These are phyloP conservation scores for Aureobasidium sp. DNA, from an alignment of 2,329 filamentous ascomycete species.

Conservation along the genomic window DNA sequence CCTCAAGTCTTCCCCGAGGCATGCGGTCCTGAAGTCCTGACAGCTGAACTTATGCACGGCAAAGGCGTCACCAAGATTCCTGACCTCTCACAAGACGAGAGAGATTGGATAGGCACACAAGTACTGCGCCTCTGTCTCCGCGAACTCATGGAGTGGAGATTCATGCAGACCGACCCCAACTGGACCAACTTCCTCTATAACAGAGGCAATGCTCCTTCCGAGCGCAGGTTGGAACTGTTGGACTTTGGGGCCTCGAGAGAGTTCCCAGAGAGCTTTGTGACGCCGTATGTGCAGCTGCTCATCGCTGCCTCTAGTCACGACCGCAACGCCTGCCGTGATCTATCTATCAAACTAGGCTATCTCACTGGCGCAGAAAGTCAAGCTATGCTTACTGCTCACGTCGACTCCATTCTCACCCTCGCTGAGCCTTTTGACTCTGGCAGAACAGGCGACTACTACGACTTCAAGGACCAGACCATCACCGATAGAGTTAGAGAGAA, in stretches of 20 bases:
- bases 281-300: constrained; percentile 69
- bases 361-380: constrained; percentile 81
- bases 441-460: constrained; percentile 71
- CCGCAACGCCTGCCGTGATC: constrained; percentile 49
- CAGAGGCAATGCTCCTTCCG: background rate
- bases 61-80: constrained; percentile 70
- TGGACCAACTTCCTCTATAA: constrained; percentile 91
- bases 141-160: constrained; percentile 88
- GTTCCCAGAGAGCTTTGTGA: constrained; percentile 71
- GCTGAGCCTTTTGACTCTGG: constrained; percentile 72
- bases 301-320: constrained; percentile 69
- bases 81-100: constrained; percentile 68
- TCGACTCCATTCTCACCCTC: constrained; percentile 78
- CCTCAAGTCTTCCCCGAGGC: constrained; percentile 71
- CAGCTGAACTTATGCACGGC: constrained; percentile 86
- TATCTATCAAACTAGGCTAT: constrained; percentile 76
- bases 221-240: constrained; percentile 67
- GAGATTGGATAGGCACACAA: constrained; percentile 93
- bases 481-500: constrained; percentile 81
- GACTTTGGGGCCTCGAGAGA: constrained; percentile 92
- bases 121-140: constrained; percentile 84
- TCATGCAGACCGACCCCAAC: constrained; percentile 99
- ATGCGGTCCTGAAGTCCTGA: constrained; percentile 77
- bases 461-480: constrained; percentile 91
- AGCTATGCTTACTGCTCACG: constrained; percentile 81